These are phyloP conservation scores for Lotus japonicus DNA, from an alignment of 306 rosid genomes.

Conservation along the genomic window DNA sequence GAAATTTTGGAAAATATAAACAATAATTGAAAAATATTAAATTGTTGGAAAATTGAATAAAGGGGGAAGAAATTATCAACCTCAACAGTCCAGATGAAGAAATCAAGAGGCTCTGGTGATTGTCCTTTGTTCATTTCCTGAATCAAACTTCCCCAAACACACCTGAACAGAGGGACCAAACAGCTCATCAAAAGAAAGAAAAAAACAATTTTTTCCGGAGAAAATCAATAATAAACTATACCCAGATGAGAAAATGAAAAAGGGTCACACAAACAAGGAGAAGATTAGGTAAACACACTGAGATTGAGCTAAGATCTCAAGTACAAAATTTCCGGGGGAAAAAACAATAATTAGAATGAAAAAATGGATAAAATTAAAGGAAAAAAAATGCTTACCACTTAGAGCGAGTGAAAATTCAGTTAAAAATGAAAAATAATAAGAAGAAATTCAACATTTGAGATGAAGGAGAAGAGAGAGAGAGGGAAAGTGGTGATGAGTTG, in stretches of 20 bases:
- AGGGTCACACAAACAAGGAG: neutral
- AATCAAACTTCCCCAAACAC: slow-evolving; percentile 33
- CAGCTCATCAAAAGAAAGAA: neutral
- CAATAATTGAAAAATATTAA: neutral
- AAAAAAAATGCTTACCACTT: slow-evolving; percentile 35
- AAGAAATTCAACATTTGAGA: slow-evolving; percentile 49
- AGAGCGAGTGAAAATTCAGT: slow-evolving; percentile 15
- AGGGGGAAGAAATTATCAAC: slow-evolving; percentile 29
- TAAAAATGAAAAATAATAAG: neutral
- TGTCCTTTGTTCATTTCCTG: slow-evolving; percentile 78
- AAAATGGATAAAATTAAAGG: slow-evolving; percentile 10
- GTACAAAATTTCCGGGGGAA: neutral
- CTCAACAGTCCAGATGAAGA: slow-evolving; percentile 99
- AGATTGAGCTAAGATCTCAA: slow-evolving; percentile 38
- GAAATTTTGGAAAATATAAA: neutral
- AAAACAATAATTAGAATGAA: neutral
- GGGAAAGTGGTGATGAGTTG: neutral
- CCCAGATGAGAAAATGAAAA: slow-evolving; percentile 12
- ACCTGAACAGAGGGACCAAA: slow-evolving; percentile 39
- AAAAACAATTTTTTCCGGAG: neutral
- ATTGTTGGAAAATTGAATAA: neutral
- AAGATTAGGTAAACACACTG: neutral
- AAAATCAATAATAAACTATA: neutral
- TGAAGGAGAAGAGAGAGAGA: slow-evolving; percentile 21
- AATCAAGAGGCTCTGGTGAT: slow-evolving; percentile 97